Percentiles rank a stretch among this genome's conserved stretches.
Conservation (phyloP, 345 rosid genomes). For the Hypericum androsaemum region DNA sequence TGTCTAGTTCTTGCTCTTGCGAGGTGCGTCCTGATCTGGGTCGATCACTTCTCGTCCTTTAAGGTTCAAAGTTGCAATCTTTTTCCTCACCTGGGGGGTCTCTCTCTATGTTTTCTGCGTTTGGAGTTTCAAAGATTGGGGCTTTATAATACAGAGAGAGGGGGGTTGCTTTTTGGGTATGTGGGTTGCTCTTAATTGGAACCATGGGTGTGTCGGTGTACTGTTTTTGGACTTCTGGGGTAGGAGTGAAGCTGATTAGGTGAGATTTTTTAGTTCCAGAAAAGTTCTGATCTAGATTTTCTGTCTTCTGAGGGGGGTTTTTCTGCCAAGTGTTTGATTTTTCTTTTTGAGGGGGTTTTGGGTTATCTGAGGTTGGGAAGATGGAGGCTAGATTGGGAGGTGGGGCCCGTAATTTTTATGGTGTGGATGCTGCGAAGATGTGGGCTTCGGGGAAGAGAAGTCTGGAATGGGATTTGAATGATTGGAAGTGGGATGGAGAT, state of each 20-base stretch:
- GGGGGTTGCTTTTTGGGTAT: constrained; percentile 32
- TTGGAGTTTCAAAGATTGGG: no score
- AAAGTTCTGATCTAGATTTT: constrained; percentile 28
- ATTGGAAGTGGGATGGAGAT: constrained; percentile 99
- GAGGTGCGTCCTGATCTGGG: no score
- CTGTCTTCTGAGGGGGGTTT: no score
- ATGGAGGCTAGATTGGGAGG: constrained; percentile 80
- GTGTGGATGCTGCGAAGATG: constrained; percentile 34
- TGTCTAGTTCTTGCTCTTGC: no score
- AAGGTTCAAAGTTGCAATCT: no score
- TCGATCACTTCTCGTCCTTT: no score
- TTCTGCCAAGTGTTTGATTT: constrained; percentile 9
- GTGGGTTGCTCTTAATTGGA: constrained; percentile 59
- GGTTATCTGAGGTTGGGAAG: constrained; percentile 17
- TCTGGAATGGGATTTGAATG: constrained; percentile 84
- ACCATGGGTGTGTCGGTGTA: constrained; percentile 52
- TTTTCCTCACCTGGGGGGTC: no score
- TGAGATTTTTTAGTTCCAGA: constrained; percentile 1
- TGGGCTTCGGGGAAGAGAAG: constrained; percentile 52
- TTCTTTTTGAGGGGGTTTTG: constrained; percentile 15
- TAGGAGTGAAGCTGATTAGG: constrained; percentile 55
- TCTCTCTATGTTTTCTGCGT: no score
- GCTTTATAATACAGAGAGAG: background rate
- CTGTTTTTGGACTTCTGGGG: constrained; percentile 67
- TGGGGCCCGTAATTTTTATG: constrained; percentile 49